Evolutionary conservation across 805 yeast genomes (phyloP), one percentile per base, ranked within the genome.

Genomic region (Candida manassasensis): DNA sequence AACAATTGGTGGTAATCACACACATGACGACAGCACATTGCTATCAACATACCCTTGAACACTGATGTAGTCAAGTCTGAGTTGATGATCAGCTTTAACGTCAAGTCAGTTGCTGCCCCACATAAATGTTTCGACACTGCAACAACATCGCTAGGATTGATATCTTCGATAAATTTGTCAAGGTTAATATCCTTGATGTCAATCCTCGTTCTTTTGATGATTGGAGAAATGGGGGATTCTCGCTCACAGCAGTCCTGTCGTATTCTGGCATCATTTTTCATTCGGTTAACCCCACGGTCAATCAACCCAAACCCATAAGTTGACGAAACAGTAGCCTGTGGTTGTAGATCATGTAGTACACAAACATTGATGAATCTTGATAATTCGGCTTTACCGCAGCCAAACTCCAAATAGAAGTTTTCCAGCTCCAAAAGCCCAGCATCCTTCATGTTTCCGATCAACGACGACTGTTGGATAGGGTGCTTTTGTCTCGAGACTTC

Each of bases 21-120:
- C 14, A 81, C 79, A 50, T 88, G 97, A 37, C 97, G 71, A 56
- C 97, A 88, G 53, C 97, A 88, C 86, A 89, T 81, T 17, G 97
- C 97, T 21, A 88, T 85, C 19, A 84, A 59, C 42, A 84, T 58
- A 0, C 93, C 94, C 3, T 58, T 55, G 32, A 77, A 61, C 7
- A 34, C 25, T 4, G 35, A 12, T 4, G 27, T 6, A 25, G 29
- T 26, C 2, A 67, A 40, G 9, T 53, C 45, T 0, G 67, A 52
- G 39, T 73, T 71, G 30, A 69, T 41, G 2, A 87, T 53, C 58
- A 87, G 81, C 45, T 77, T 68, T 17, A 89, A 57, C 0, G 96
- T 83, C 33, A 88, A 62, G 54, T 88, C 97, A 0, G 96, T 89
- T 1, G 97, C 97, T 3, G 84, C 94, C 4, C 97, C 97, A 59